Evolutionary conservation across 2,329 filamentous ascomycete species (phyloP).

Genomic region (Arthrobotrys pseudoclavata): DNA sequence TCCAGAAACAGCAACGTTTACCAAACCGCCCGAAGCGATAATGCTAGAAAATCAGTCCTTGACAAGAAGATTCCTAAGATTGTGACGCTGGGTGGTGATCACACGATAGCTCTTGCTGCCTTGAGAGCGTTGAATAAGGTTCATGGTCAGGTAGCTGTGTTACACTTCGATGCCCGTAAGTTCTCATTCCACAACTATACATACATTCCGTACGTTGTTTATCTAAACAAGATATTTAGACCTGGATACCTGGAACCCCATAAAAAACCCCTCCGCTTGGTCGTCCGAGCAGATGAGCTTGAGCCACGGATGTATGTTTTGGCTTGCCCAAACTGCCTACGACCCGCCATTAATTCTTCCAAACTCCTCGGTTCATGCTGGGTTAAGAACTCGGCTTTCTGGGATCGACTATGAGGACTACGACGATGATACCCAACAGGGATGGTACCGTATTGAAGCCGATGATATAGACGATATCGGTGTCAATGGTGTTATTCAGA

Average conservation of each 20-base stretch:
- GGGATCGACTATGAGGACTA: constrained; percentile 77
- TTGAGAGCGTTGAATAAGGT: constrained; percentile 76
- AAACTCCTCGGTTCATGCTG: constrained; percentile 83
- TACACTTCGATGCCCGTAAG: constrained; percentile 77
- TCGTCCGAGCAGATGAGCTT: constrained; percentile 78
- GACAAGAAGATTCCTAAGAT: constrained; percentile 69
- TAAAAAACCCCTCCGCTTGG: constrained; percentile 84
- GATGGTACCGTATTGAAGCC: constrained; percentile 82
- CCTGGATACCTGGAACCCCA: constrained; percentile 87
- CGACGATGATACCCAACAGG: constrained; percentile 79
- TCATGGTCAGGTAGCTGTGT: constrained; percentile 75
- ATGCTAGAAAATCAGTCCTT: constrained; percentile 59
- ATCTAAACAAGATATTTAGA: constrained; percentile 67
- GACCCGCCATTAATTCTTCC: constrained; percentile 78
- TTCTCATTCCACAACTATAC: background rate
- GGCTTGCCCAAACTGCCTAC: constrained; percentile 77
- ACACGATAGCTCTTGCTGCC: constrained; percentile 78
- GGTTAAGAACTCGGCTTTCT: constrained; percentile 81
- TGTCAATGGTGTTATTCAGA: constrained; percentile 76
- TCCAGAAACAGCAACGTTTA: constrained; percentile 38
- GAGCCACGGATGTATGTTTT: constrained; percentile 93
- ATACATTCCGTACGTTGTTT: background rate
- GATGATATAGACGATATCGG: constrained; percentile 91
- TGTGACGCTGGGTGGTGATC: constrained; percentile 80
- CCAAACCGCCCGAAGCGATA: constrained; percentile 11